Evolutionary conservation across 2,329 filamentous ascomycete genomes (phyloP), one percentile per base, ranked within the genome.

Genomic region (Fusarium nisikadoi): DNA sequence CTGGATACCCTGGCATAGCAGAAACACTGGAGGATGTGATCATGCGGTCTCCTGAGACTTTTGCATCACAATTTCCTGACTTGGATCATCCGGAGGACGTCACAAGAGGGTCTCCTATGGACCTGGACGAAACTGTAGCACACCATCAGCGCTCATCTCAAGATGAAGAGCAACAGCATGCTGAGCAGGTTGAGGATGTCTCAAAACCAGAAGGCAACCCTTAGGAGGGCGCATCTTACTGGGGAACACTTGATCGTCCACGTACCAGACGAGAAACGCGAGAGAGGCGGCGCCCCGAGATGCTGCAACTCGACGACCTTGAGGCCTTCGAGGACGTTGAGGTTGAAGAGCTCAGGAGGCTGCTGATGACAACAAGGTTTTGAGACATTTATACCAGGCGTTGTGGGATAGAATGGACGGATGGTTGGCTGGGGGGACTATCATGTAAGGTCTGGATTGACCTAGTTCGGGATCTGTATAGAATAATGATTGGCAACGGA

Each of bases 21-120:
- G 75, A 77, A 45, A 74, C 76, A 46, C 74, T 76, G 9, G 76
- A 76, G 61, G 79, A 81, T 65, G 75, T 79, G 39, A 74, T 78
- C 36, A 81, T 80, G 78, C 74, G 73, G 43, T 79, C 79, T 33
- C 77, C 79, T 8, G 80, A 81, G 56, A 71, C 78, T 46, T 69
- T 75, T 41, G 71, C 74, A 27, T 54, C 65, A 42, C 68, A 70
- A 29, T 77, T 74, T 36, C 68, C 72, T n/a, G 76, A 79, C 14
- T 33, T 63, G 12, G 70, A 62, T 14, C 53, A 59, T 16, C 61
- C 68, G 8, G 63, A 64, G 47, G 75, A 73, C 31, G 61, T 73
- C 35, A 67, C 55, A n/a, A 70, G 67, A 60, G 75, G 69, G 29
- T 77, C 75, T 27, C 75, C 75, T 9, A 71, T 74, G 74, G 71